Percentiles rank a stretch among this genome's conserved stretches.
These are phyloP conservation scores for Parasitella parasitica DNA, from an alignment of 371 early-diverging fungal genomes.

Conservation along the genomic window DNA sequence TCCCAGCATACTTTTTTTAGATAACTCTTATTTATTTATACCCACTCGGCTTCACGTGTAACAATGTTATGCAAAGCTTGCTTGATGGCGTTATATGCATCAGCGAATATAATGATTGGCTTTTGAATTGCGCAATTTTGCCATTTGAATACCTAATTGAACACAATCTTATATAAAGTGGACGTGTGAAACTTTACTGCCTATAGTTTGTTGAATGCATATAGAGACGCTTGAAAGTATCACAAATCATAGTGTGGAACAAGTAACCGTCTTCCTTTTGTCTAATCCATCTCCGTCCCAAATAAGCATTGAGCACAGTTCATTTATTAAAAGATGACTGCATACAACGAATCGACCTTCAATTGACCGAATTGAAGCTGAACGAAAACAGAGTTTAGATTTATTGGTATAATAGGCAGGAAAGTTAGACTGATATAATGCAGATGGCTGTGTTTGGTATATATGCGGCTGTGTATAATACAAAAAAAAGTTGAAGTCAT, in stretches of 20 bases:
- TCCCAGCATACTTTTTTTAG: no score
- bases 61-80: background rate
- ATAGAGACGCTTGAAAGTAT: background rate
- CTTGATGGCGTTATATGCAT: background rate
- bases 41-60: background rate
- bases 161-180: background rate
- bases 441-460: no score
- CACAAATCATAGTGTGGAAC: background rate
- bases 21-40: no score
- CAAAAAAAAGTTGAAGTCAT: no score
- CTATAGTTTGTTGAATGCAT: background rate
- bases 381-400: no score
- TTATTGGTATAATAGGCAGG: no score
- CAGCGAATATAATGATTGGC: conserved; percentile 8
- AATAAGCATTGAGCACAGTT: background rate
- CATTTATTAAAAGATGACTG: no score
- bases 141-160: conserved; percentile 13
- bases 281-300: background rate
- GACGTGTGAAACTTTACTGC: background rate
- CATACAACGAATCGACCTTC: no score
- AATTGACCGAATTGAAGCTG: no score
- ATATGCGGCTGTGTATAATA: no score
- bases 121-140: conserved; percentile 19
- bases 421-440: no score
- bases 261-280: background rate